phyloP scores from a whole-genome alignment of 768 basidiomycete genomes.

The Psilocybe azurescens region DNA sequence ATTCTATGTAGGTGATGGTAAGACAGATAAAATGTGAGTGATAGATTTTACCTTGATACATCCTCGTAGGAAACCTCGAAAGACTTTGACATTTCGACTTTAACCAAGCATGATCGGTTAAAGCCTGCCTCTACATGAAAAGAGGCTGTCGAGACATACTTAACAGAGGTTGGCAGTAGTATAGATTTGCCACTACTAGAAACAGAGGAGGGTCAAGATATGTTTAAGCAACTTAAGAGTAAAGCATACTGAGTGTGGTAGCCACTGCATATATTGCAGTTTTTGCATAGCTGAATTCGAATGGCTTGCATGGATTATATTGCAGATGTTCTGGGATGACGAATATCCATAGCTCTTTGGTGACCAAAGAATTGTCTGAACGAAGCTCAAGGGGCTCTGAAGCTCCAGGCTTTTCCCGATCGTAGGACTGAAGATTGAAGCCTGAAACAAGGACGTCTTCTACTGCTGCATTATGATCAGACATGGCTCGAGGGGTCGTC shows the following conservation, averaged over 20 bases:
- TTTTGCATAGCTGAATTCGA: constrained; percentile 5
- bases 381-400: too few species aligned
- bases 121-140: too few species aligned
- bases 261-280: background rate
- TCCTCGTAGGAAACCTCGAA: constrained; percentile 26
- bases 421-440: too few species aligned
- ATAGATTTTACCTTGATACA: constrained; percentile 20
- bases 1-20: constrained; percentile 42
- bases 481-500: too few species aligned
- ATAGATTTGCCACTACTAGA: constrained; percentile 13
- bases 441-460: too few species aligned
- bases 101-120: background rate
- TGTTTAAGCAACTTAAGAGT: background rate
- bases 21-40: background rate
- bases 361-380: background rate
- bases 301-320: background rate
- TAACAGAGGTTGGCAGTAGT: constrained; percentile 16
- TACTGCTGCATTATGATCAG: too few species aligned
- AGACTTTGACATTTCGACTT: constrained; percentile 43
- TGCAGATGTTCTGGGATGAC: background rate
- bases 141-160: background rate
- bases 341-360: constrained; percentile 3
- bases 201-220: background rate
- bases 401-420: too few species aligned
- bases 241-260: constrained; percentile 2